phyloP scores from a whole-genome alignment of 2,329 filamentous ascomycete genomes.

The Dichotomopilus funicola region DNA sequence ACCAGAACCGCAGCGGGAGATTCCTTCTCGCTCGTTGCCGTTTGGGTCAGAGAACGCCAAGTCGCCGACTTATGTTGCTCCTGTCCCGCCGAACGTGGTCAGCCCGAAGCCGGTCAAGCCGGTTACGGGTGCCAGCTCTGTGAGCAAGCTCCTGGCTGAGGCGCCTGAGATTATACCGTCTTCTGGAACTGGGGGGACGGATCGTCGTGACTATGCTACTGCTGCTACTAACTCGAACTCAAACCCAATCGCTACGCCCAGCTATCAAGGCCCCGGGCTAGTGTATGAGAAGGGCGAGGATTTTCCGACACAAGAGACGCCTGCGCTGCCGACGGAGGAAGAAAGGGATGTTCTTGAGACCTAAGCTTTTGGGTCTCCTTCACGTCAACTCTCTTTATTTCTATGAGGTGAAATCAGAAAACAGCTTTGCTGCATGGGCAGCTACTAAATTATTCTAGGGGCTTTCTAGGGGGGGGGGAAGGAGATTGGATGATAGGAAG shows the following conservation, averaged over 20 bases:
- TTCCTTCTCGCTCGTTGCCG: constrained; percentile 45
- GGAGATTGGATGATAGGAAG: background rate
- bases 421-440: background rate
- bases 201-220: too few species aligned
- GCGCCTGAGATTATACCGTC: constrained; percentile 15
- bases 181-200: too few species aligned
- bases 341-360: constrained; percentile 37
- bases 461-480: background rate
- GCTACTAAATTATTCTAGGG: constrained; percentile 1
- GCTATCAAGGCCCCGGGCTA: constrained; percentile 44
- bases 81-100: constrained; percentile 32
- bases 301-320: constrained; percentile 33
- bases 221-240: too few species aligned
- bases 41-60: constrained; percentile 45
- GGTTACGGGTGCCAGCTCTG: constrained; percentile 22
- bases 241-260: constrained; percentile 30
- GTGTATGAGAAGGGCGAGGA: constrained; percentile 48
- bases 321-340: constrained; percentile 34
- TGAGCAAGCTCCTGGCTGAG: constrained; percentile 23
- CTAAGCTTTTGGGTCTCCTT: constrained; percentile 18
- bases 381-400: too few species aligned
- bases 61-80: constrained; percentile 41
- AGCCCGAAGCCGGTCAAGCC: constrained; percentile 33
- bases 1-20: constrained; percentile 30
- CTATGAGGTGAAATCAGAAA: too few species aligned